Evolutionary conservation across 345 rosid species (phyloP), one percentile per base, ranked within the genome.

Genomic region (Noccaea caerulescens): DNA sequence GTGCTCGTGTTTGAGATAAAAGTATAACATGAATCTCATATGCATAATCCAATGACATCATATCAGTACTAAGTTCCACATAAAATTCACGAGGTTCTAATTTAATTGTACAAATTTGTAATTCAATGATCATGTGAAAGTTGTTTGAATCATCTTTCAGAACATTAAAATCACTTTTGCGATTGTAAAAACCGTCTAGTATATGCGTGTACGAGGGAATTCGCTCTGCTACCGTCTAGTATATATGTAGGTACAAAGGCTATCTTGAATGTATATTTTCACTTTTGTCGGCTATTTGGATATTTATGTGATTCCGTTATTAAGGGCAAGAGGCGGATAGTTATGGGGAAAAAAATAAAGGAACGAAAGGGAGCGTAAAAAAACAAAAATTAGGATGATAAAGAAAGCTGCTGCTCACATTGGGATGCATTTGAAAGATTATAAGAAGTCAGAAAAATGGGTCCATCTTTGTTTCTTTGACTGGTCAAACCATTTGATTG

Each of bases 401-500:
- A 75, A 59, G 74, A 67, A 67, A 74, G 57, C 64, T 68, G 33
- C 65, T 62, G 79, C 61, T 68, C 44, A 68, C 58, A 54, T 61
- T 68, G 58, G 73, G 51, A 62, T 74, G 68, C 55, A 75, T 75
- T 7, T 67, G 64, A 30, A 68, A 62, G 69, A 75, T 52, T 32
- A 75, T 68, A 42, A 53, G 34, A 75, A 54, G 57, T 45, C 68
- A 75, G 12, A 3, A 11, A 38, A 54, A 39, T 69, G 59, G 79
- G 70, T 5, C 79, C 55, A 62, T 57, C 11, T 46, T 27, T 69
- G 75, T 69, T 69, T 55, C 38, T 38, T 63, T 76, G 75, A 69
- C 75, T 69, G 34, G 75, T 76, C 75, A 69, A 69, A 36, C 32
- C 46, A 59, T 57, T 76, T 69, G 64, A 52, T 72, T 41, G 60